Conservation (phyloP, 495 filamentous ascomycete species). For the Bacidia gigantensis region DNA sequence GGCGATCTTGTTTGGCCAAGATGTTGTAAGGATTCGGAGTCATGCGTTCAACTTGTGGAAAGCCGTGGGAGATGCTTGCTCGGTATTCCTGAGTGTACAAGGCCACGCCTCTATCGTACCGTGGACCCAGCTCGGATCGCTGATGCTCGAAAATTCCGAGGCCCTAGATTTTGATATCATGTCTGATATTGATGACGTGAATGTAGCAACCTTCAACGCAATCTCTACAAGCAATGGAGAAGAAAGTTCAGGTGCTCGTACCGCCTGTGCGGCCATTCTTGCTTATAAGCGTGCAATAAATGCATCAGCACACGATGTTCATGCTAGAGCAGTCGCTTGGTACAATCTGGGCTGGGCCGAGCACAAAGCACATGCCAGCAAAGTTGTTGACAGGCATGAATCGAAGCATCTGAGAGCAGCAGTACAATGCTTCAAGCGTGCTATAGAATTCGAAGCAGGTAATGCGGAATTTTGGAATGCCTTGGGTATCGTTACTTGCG, state of each 20-base stretch:
- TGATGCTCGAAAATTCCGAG: conserved; percentile 38
- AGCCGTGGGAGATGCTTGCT: conserved; percentile 76
- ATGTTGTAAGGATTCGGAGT: conserved; percentile 35
- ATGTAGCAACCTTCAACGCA: conserved; percentile 34
- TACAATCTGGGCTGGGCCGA: conserved; percentile 96
- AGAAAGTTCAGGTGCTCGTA: conserved; percentile 31
- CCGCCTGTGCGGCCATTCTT: conserved; percentile 54
- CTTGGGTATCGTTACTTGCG: conserved; percentile 76
- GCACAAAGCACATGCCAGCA: conserved; percentile 55
- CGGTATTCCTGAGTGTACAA: conserved; percentile 67
- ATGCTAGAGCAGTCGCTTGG: conserved; percentile 91
- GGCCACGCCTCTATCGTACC: conserved; percentile 46
- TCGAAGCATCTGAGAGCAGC: conserved; percentile 64
- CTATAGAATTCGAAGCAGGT: conserved; percentile 88
- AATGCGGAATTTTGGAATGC: conserved; percentile 98
- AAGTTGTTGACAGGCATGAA: conserved; percentile 26
- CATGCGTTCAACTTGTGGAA: conserved; percentile 94
- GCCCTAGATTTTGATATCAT: conserved; percentile 46
- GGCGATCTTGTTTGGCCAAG: conserved; percentile 40
- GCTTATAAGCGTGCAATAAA: conserved; percentile 78
- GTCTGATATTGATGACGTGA: conserved; percentile 57
- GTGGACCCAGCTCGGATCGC: conserved; percentile 30
- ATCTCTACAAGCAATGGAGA: conserved; percentile 15
- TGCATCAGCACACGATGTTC: conserved; percentile 54
- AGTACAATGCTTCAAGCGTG: conserved; percentile 86